A percentile compares a stretch with the other conserved stretches of the same genome.
These are phyloP conservation scores for Saprolegnia diclina DNA, from an alignment of 352 stramenopile genomes.

Conservation along the genomic window DNA sequence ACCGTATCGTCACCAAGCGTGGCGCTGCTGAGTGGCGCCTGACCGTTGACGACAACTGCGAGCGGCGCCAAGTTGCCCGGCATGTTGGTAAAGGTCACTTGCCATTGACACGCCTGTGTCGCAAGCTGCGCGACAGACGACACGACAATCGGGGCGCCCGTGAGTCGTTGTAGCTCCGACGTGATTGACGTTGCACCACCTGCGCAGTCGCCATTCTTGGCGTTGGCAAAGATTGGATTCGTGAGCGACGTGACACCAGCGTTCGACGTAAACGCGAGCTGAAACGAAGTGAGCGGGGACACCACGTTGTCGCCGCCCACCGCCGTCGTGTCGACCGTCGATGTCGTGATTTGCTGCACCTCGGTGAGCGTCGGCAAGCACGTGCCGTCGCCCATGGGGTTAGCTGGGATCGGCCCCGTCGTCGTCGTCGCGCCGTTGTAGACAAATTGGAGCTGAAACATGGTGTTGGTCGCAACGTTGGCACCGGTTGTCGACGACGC, in stretches of 20 bases:
- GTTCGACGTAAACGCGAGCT: constrained; percentile 81
- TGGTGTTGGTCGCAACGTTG: constrained; percentile 35
- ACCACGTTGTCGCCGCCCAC: constrained; percentile 85
- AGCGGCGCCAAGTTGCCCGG: constrained; percentile 81
- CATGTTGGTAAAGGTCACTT: constrained; percentile 85
- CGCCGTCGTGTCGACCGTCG: constrained; percentile 86
- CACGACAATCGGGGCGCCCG: constrained; percentile 46
- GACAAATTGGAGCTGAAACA: constrained; percentile 42
- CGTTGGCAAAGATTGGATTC: constrained; percentile 77
- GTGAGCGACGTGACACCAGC: constrained; percentile 56
- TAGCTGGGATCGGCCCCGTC: constrained; percentile 81
- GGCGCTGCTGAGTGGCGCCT: constrained; percentile 34
- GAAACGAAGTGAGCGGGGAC: constrained; percentile 76
- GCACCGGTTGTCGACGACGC: constrained; percentile 42
- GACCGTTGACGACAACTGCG: constrained; percentile 45
- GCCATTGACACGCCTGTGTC: constrained; percentile 78
- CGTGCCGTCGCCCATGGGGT: constrained; percentile 50
- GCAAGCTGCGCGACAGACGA: constrained; percentile 39
- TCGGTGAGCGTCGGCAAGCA: constrained; percentile 67
- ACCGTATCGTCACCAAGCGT: constrained; percentile 80
- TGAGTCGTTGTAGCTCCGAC: constrained; percentile 42
- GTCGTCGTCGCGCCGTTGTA: constrained; percentile 44
- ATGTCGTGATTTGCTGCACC: constrained; percentile 88
- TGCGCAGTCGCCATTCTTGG: constrained; percentile 67
- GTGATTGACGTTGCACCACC: constrained; percentile 51